Base-by-base conservation (phyloP, 2,329 filamentous ascomycete genomes). In the Penicillium sp. region DNA sequence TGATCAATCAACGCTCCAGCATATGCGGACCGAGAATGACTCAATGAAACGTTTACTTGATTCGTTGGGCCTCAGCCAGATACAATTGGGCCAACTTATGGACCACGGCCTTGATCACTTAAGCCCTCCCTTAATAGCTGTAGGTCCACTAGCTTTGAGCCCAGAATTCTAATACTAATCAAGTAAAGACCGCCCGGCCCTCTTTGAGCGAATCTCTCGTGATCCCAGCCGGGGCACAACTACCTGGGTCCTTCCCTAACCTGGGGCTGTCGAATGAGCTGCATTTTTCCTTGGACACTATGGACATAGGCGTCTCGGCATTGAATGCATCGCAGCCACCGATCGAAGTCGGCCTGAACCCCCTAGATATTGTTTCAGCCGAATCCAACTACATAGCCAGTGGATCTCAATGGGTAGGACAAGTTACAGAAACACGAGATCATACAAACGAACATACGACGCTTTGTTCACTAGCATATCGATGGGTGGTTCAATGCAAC, bases 401-500 rank as follows among this genome's bases (percentile, higher is more conserved):
- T 40, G 37, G n/a, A 22, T 22, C 33, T 19, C 54, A 45, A 8
- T 15, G 13, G 37, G 37, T 17, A 38, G 37, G 37, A 15, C 37
- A 47, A 24, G 44, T 47, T 47, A 7, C 19, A 13, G 28, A 61
- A 49, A 3, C n/a, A n/a, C 44, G 9, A n/a, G 12, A 15, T 40
- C 22, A 24, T 15, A 59, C 33, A 10, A 22, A 55, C 17, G 28
- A 49, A 15, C 24, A 60, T 40, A 62, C 57, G 17, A 60, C 60
- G 22, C 51, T 60, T 12, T 62, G 60, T 30, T 62, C 60, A 15
- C 37, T 53, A 4, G 57, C 60, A 7, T 62, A 54, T 47, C 51
- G 24, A 45, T 60, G 35, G 51, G 60, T 60, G 12, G 22, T 60
- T 13, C 57, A 56, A 38, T 60, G 57, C 30, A 62, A 62, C 12